Base-by-base conservation (phyloP, 306 rosid species). In the Lagenaria siceraria region DNA sequence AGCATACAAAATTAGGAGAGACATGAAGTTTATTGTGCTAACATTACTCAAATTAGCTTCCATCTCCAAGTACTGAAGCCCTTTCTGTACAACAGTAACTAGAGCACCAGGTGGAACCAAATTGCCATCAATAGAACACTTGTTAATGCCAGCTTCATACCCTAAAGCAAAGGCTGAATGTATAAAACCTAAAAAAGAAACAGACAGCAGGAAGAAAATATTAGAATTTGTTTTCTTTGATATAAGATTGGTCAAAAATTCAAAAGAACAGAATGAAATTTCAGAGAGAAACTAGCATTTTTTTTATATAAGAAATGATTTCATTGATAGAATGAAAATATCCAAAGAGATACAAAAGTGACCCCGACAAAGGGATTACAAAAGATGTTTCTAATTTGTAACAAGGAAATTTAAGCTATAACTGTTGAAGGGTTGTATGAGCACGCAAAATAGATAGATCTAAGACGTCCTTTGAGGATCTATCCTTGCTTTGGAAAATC, bases 31-130 rank as follows among this genome's bases (percentile, higher is more conserved):
- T 77, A 59, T 77, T 74, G 81, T 86, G 82, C 97, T 95, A 84
- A 95, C 97, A 89, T 90, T 90, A 87, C 86, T 95, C 92, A 95
- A 83, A 88, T 95, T 95, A 66, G 93, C 99, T 83, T 95, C 99
- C 99, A 92, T 92, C 89, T 95, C 99, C 86, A 95, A 87, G 85
- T 92, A 95, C 75, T 92, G 97, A 78, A 95, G 91, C 54, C 99
- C 99, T 83, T 95, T 95, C 79, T 95, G 99, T 66, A 95, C 86
- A 88, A 90, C 85, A 65, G 90, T 90, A 83, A 95, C 84, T 40
- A 95, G 97, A 77, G 97, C 88, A 79, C 89, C 90, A 2, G 96
- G 96, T 0, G 97, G 97, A 74, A 95, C 93, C 89, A 95, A 80
- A 83, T 88, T 90, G 38, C 98, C 97, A 87, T 95, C 97, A 31